Base-by-base conservation (phyloP, 2,329 filamentous ascomycete species). In the Calonectria pseudoreteaudii region DNA sequence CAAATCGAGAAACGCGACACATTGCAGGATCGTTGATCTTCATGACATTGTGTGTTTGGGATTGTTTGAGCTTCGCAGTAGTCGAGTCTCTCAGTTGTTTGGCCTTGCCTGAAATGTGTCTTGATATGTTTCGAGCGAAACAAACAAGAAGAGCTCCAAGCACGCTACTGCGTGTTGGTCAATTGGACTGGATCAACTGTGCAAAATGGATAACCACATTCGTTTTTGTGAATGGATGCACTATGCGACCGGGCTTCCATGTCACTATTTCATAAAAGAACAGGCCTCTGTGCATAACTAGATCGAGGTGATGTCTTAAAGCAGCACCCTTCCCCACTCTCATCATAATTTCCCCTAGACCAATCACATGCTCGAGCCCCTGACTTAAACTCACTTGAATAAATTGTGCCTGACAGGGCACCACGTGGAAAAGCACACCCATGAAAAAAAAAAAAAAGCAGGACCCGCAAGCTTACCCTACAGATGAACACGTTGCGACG, bases 391-490 rank as follows among this genome's bases (percentile, higher is more conserved):
- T 74, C 76, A 69, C 36, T 58, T 44, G 56, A 41, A 41, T n/a
- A 58, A 65, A 20, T 73, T 73, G 70, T 76, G 44, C 74, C 77
- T 79, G 77, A 70, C 77, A 78, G 53, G 53, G 52, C 73, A 70
- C 66, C 76, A 77, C 77, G 77, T 79, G 77, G 77, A 73, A 74
- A 49, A 50, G 52, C 56, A 10, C 66, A 74, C 62, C 62, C 30
- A 31, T 31, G 30, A 28, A 23, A 18, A 47, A 34, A 18, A n/a
- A 44, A n/a, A 28, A 23, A 18, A 47, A 34, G 11, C 16, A 44
- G 18, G 56, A 44, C 66, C 50, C 50, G 50, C 58, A 64, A 20
- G 34, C 36, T 62, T 70, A 70, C 68, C 68, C 68, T 70, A 70
- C 58, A 70, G 41, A 28, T 38, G 26, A 41, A 68, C 20, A 58